Base-by-base conservation (phyloP, 1,284 basidiomycete species). In the Boletus smithii region DNA sequence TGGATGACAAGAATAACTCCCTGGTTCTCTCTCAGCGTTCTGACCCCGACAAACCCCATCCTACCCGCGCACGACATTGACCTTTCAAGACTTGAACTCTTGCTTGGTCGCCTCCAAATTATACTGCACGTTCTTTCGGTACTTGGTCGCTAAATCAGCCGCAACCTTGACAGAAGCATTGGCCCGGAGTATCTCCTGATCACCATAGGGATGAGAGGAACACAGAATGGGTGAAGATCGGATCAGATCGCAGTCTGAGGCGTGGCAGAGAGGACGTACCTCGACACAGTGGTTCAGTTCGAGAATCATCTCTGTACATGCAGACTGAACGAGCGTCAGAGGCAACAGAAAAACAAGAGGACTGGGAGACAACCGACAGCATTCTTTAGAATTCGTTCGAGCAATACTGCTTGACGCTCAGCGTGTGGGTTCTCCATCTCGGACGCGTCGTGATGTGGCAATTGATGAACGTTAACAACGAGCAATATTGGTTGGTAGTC, bases 381-480 rank as follows among this genome's bases (percentile, higher is more conserved):
- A 58, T 92, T 95, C 69, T 93, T 94, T 32, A 93, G 75, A 55
- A 97, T 95, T 23, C 93, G 80, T 60, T 94, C 91, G 3, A 95
- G 76, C 27, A 95, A 77, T 31, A 93, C 82, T 27, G 88, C 90
- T 65, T 97, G 93, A 51, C 90, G 77, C 67, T 94, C 91, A 52
- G 92, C 90, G 62, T 95, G 90, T 22, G 88, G 91, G 65, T 92
- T 93, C 69, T 93, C 88, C 91, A 94, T 93, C n/a, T n/a, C n/a
- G n/a, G n/a, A n/a, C n/a, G n/a, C n/a, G n/a, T n/a, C n/a, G n/a
- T n/a, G n/a, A n/a, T n/a, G n/a, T n/a, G n/a, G n/a, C n/a, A n/a
- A n/a, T n/a, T n/a, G n/a, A n/a, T n/a, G n/a, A n/a, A n/a, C n/a
- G n/a, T n/a, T n/a, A n/a, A n/a, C n/a, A n/a, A n/a, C n/a, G n/a